Conservation (phyloP, 768 basidiomycete genomes). For the Floccularia luteovirens region DNA sequence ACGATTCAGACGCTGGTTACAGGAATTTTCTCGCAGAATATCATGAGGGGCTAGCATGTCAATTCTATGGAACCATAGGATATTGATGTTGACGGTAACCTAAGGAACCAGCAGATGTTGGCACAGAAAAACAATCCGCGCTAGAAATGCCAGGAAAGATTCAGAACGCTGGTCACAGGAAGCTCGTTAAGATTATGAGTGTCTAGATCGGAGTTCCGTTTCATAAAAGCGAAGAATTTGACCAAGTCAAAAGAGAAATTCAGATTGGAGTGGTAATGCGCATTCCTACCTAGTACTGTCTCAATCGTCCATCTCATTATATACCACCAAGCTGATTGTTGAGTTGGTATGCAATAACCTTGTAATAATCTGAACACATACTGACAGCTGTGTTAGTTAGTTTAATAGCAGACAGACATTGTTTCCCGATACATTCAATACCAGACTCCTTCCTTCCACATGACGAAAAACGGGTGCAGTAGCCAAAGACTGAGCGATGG, state of each 20-base stretch:
- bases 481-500: conserved; percentile 31
- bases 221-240: conserved; percentile 57
- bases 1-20: conserved; percentile 10
- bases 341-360: neutral
- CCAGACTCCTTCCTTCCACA: conserved; percentile 31
- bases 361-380: conserved; percentile 23
- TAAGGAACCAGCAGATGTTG: conserved; percentile 9
- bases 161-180: conserved; percentile 43
- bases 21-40: conserved; percentile 6
- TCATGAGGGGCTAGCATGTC: too few relatives aligned
- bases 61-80: too few relatives aligned
- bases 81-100: conserved; percentile 12
- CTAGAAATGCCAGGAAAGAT: conserved; percentile 39
- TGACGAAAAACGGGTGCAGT: conserved; percentile 57
- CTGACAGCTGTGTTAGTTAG: conserved; percentile 64
- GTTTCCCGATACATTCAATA: conserved; percentile 59
- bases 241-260: conserved; percentile 69
- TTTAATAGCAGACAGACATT: conserved; percentile 77
- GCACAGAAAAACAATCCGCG: conserved; percentile 16
- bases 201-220: conserved; percentile 49
- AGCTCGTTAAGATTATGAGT: conserved; percentile 47
- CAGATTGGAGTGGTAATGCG: conserved; percentile 47
- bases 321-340: conserved; percentile 67
- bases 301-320: conserved; percentile 59
- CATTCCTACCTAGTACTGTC: neutral